Conservation (phyloP, 257 asterid species). For the Gardenia jasminoides region DNA sequence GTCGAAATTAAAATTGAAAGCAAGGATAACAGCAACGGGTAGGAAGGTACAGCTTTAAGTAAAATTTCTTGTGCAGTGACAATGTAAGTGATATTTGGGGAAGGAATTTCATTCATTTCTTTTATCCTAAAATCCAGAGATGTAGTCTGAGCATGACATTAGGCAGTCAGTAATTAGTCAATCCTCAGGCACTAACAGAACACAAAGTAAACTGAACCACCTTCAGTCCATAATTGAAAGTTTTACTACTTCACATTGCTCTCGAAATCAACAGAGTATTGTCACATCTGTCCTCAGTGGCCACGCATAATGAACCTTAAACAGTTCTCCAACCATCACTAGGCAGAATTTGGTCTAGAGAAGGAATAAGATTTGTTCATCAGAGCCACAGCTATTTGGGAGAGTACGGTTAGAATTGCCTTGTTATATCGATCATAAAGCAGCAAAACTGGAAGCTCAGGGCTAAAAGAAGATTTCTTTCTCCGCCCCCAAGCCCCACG, state of each 20-base stretch:
- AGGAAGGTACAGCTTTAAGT: neutral
- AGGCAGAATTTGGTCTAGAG: too few species aligned
- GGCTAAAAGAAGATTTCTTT: too few species aligned
- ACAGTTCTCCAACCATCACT: too few species aligned
- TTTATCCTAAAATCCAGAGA: neutral
- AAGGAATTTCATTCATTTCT: neutral
- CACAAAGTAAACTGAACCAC: neutral
- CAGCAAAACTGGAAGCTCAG: too few species aligned
- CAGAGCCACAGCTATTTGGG: too few species aligned
- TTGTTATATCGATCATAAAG: too few species aligned
- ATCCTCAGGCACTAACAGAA: neutral
- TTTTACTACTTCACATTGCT: neutral
- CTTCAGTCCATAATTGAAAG: neutral
- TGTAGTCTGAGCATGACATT: neutral
- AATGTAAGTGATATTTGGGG: neutral
- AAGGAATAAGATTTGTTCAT: too few species aligned
- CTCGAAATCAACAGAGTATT: neutral
- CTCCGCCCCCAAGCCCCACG: too few species aligned
- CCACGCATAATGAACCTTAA: neutral
- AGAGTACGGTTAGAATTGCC: too few species aligned
- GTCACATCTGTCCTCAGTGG: too few species aligned
- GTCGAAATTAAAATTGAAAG: neutral
- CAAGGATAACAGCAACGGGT: neutral
- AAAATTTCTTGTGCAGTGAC: neutral
- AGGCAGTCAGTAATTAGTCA: neutral